Percentiles rank a stretch among this genome's conserved stretches.
Evolutionary conservation across 1,284 basidiomycete species (phyloP).

Genomic region (Phylloporus gajari): DNA sequence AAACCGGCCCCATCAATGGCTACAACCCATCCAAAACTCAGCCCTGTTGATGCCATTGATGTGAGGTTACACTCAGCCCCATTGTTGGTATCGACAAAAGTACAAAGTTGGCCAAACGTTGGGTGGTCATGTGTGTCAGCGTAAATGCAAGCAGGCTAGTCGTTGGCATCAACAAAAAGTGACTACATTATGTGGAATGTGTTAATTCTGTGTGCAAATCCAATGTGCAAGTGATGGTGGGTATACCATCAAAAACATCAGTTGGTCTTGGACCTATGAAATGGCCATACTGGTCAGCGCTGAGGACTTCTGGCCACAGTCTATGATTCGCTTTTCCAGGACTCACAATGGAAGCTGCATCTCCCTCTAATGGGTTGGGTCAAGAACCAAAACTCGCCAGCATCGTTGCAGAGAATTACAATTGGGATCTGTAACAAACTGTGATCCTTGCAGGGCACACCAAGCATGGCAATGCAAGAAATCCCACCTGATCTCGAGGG

Average conservation of each 20-base stretch:
- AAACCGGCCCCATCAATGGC: too few relatives aligned
- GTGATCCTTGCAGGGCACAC: constrained; percentile 93
- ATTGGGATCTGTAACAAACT: constrained; percentile 90
- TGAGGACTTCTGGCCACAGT: constrained; percentile 86
- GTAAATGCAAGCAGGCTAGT: too few relatives aligned
- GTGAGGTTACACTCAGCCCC: too few relatives aligned
- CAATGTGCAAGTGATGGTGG: constrained; percentile 93
- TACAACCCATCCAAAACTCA: too few relatives aligned
- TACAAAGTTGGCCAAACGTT: too few relatives aligned
- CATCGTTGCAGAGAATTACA: constrained; percentile 87
- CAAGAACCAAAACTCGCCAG: constrained; percentile 91
- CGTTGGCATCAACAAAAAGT: too few relatives aligned
- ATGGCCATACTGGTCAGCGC: constrained; percentile 93
- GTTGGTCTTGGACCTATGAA: constrained; percentile 99
- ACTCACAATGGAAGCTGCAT: constrained; percentile 91
- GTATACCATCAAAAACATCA: constrained; percentile 95
- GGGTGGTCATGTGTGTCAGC: too few relatives aligned
- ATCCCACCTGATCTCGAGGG: constrained; percentile 92
- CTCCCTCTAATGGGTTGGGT: constrained; percentile 91
- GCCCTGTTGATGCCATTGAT: too few relatives aligned
- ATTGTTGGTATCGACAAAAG: too few relatives aligned
- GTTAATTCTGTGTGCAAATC: constrained; percentile 96
- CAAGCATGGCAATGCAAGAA: constrained; percentile 95
- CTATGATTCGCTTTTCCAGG: constrained; percentile 94
- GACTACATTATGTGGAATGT: too few relatives aligned